These are phyloP conservation scores for Neonectria faginata DNA, from an alignment of 2,329 filamentous ascomycete species.

Conservation along the genomic window DNA sequence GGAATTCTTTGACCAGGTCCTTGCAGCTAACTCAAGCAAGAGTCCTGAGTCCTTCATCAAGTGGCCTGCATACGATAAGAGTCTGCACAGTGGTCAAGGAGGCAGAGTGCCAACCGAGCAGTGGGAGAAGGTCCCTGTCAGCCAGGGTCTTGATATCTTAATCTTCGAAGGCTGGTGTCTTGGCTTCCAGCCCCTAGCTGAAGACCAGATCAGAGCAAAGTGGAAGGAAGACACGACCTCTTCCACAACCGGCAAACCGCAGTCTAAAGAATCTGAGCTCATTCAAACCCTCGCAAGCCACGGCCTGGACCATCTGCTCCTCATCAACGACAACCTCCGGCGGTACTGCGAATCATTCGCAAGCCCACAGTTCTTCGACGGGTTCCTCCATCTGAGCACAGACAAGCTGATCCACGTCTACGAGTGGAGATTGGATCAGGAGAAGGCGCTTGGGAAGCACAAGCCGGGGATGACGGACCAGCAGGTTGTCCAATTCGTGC, in stretches of 20 bases:
- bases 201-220: constrained; percentile 29
- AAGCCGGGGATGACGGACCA: constrained; percentile 43
- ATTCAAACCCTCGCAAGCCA: constrained; percentile 36
- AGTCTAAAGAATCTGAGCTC: constrained; percentile 18
- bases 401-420: constrained; percentile 40
- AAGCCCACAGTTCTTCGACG: constrained; percentile 38
- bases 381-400: constrained; percentile 40
- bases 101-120: constrained; percentile 33
- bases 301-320: constrained; percentile 29
- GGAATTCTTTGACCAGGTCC: constrained; percentile 30
- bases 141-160: constrained; percentile 34
- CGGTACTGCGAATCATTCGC: constrained; percentile 35
- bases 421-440: constrained; percentile 40
- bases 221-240: constrained; percentile 33
- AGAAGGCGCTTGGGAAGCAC: constrained; percentile 34
- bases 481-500: constrained; percentile 38
- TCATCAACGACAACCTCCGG: constrained; percentile 42
- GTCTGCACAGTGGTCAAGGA: constrained; percentile 37
- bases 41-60: constrained; percentile 8
- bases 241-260: neutral
- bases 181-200: constrained; percentile 35
- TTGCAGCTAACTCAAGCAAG: neutral
- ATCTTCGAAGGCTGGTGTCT: constrained; percentile 45
- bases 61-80: constrained; percentile 44
- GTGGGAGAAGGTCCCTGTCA: constrained; percentile 34